Conservation (phyloP, 2,329 filamentous ascomycete species). For the Fusarium sp. region DNA sequence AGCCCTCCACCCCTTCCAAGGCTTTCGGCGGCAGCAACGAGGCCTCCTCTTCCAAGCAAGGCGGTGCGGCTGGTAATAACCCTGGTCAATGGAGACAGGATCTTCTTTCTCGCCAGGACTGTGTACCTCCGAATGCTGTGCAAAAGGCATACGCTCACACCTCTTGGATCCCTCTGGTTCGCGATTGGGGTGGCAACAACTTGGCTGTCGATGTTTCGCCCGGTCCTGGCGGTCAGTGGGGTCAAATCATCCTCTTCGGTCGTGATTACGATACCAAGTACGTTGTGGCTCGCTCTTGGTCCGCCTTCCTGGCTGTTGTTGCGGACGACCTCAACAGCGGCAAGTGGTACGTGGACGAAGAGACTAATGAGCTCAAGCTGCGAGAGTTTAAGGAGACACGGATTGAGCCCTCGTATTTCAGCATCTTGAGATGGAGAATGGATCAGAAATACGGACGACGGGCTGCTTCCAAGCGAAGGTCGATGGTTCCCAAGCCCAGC, state of each 20-base stretch:
- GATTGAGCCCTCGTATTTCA: conserved; percentile 93
- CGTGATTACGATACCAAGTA: conserved; percentile 99
- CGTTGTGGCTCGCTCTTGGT: conserved; percentile 93
- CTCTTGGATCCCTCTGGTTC: conserved; percentile 94
- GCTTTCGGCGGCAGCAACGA: conserved; percentile 75
- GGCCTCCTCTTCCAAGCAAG: conserved; percentile 76
- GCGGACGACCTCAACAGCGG: conserved; percentile 92
- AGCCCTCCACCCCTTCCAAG: conserved; percentile 76
- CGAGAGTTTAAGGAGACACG: conserved; percentile 90
- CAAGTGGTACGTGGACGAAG: conserved; percentile 94
- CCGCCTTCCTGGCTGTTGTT: conserved; percentile 84
- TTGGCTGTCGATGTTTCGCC: conserved; percentile 93
- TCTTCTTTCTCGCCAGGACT: conserved; percentile 86
- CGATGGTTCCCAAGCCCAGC: conserved; percentile 60
- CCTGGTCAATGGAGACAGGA: conserved; percentile 83
- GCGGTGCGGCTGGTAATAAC: conserved; percentile 67
- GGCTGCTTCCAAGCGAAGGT: conserved; percentile 64
- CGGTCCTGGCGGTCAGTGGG: conserved; percentile 91
- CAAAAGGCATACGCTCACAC: conserved; percentile 95
- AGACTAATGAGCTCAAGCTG: conserved; percentile 90
- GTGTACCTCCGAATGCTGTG: conserved; percentile 85
- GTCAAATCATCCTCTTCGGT: conserved; percentile 95
- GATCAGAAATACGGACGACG: conserved; percentile 93
- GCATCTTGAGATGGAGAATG: conserved; percentile 93
- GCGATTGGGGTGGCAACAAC: conserved; percentile 99